Evolutionary conservation across 306 rosid genomes (phyloP).

Genomic region (Spatholobus suberectus): DNA sequence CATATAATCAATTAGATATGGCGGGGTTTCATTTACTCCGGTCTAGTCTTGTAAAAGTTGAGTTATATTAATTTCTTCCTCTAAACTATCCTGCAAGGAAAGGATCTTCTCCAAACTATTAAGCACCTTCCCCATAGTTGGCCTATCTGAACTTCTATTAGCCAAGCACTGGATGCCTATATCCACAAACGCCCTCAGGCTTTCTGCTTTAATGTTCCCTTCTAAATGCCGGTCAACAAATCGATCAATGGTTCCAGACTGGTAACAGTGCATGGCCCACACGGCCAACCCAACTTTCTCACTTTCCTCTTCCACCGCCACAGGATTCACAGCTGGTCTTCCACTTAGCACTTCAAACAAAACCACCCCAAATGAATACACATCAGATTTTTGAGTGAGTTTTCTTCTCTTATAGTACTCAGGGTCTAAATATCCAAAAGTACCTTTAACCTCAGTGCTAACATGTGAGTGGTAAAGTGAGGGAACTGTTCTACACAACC

Average conservation of each 20-base stretch:
- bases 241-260: slow-evolving; percentile 24
- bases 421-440: slow-evolving; percentile 54
- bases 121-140: slow-evolving; percentile 53
- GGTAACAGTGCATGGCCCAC: slow-evolving; percentile 54
- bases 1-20: no score
- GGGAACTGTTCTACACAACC: slow-evolving; percentile 53
- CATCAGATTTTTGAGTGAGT: slow-evolving; percentile 60
- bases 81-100: slow-evolving; percentile 22
- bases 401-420: slow-evolving; percentile 50
- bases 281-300: slow-evolving; percentile 48
- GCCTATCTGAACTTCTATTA: slow-evolving; percentile 45
- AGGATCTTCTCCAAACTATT: slow-evolving; percentile 44
- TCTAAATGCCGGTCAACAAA: slow-evolving; percentile 52
- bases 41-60: no score
- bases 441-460: slow-evolving; percentile 55
- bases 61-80: slow-evolving; percentile 14
- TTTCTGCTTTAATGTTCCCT: slow-evolving; percentile 33
- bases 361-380: slow-evolving; percentile 71
- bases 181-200: slow-evolving; percentile 48
- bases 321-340: slow-evolving; percentile 46
- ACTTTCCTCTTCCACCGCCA: slow-evolving; percentile 41
- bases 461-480: slow-evolving; percentile 43
- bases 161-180: slow-evolving; percentile 44
- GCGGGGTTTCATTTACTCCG: no score
- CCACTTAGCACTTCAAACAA: slow-evolving; percentile 60